These are phyloP conservation scores for Kondoa subrosea DNA, from an alignment of 768 basidiomycete genomes.

Conservation along the genomic window DNA sequence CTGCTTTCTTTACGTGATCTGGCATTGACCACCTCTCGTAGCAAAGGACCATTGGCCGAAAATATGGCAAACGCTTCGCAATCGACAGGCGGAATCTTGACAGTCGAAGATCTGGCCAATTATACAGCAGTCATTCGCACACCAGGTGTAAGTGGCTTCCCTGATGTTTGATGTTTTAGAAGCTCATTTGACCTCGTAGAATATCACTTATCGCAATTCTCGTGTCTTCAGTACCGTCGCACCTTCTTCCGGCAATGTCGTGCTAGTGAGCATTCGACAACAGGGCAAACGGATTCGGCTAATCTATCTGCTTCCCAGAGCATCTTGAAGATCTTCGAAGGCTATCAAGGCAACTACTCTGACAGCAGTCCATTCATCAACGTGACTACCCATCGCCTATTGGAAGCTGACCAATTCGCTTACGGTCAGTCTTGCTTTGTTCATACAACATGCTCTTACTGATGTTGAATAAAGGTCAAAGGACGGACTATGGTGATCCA, in stretches of 20 bases:
- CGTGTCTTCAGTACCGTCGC: constrained; percentile 33
- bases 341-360: constrained; percentile 27
- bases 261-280: too few relatives aligned
- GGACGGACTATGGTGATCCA: constrained; percentile 34
- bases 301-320: too few relatives aligned
- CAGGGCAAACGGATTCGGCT: too few relatives aligned
- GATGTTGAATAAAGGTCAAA: too few relatives aligned
- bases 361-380: constrained; percentile 30
- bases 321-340: constrained; percentile 31
- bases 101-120: constrained; percentile 22
- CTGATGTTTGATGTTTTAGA: too few relatives aligned
- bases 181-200: too few relatives aligned
- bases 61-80: constrained; percentile 22
- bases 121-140: constrained; percentile 24
- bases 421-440: constrained; percentile 31
- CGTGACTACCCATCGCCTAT: constrained; percentile 32
- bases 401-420: constrained; percentile 33
- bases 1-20: too few relatives aligned
- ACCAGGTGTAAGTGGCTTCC: too few relatives aligned
- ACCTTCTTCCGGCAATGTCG: constrained; percentile 34
- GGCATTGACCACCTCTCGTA: too few relatives aligned
- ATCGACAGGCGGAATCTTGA: constrained; percentile 26
- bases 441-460: constrained; percentile 9
- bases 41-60: constrained; percentile 19
- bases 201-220: constrained; percentile 26